Base-by-base conservation (phyloP, 2,329 filamentous ascomycete genomes). In the Phoma sp. region DNA sequence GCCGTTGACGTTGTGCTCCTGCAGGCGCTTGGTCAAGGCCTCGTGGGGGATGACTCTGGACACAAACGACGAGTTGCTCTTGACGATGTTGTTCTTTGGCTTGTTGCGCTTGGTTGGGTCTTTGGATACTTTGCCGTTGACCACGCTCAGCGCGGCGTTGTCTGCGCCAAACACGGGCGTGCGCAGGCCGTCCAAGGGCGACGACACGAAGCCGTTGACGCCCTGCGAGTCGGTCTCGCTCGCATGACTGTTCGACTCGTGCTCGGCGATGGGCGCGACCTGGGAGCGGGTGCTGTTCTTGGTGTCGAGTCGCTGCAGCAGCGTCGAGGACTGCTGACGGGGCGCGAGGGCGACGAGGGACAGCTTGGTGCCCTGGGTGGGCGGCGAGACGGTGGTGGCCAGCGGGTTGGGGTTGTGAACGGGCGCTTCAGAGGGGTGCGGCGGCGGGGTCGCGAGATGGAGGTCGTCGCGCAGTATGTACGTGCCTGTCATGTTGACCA, bases 51-150 rank as follows among this genome's bases (percentile, higher is more conserved):
- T 96, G 29, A 97, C 94, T 50, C 95, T 83, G n/a, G 94, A 97
- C 27, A 99, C 95, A 72, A 97, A 99, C 0, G 94, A 96, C 9
- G 95, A 99, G 76, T 96, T 98, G 78, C 92, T 98, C 81, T 99
- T 99, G 47, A 94, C 88, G 75, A 99, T 95, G 75, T 96, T 98
- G 77, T 94, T 98, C 82, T 98, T 99, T 2, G 95, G 95, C 75
- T 99, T 99, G 70, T 88, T 86, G 73, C 87, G 85, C 81, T 97
- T 97, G 22, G 80, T 72, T 9, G 80, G 79, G 59, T 83, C 81
- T 61, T 85, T 87, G 36, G 85, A 83, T 68, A 93, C 91, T 69
- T 91, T 92, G 27, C 83, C 81, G 46, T 84, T 82, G 3, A 85
- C 39, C 9, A 67, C 73, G 10, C 83, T 80, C 27, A 98, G 81